phyloP scores from a whole-genome alignment of 352 stramenopile species.

The Pseudoperonospora humuli region DNA sequence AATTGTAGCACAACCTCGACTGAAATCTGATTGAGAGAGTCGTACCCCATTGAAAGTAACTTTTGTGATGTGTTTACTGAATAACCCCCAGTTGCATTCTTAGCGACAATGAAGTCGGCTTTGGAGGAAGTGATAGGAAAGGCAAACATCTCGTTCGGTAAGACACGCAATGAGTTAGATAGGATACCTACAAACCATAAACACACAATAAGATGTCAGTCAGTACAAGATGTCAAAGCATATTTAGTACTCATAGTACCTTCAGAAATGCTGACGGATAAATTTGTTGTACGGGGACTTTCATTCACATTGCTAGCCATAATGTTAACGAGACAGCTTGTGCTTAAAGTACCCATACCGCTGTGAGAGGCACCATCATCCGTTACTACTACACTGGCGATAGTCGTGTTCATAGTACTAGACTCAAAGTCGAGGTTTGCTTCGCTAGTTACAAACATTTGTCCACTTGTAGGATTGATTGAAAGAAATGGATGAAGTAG shows the following conservation, averaged over 20 bases:
- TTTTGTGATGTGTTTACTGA: slow-evolving; percentile 1
- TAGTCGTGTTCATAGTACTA: background rate
- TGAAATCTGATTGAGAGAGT: slow-evolving; percentile 3
- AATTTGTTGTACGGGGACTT: slow-evolving; percentile 7
- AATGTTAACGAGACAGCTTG: slow-evolving; percentile 19
- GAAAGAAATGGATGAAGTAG: slow-evolving; percentile 24
- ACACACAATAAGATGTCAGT: background rate
- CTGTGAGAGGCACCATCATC: slow-evolving; percentile 30
- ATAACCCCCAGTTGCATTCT: slow-evolving; percentile 7
- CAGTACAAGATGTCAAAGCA: background rate
- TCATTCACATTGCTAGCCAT: slow-evolving; percentile 21
- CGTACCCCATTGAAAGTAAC: slow-evolving; percentile 16
- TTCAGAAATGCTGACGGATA: slow-evolving; percentile 13
- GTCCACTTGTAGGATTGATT: slow-evolving; percentile 13
- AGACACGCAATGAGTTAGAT: slow-evolving; percentile 2
- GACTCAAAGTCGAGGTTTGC: slow-evolving; percentile 27
- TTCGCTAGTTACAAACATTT: slow-evolving; percentile 18
- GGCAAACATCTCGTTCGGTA: slow-evolving; percentile 7
- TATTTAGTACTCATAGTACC: slow-evolving; percentile 4
- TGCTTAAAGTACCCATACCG: slow-evolving; percentile 15
- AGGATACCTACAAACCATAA: slow-evolving; percentile 6
- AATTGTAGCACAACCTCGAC: slow-evolving; percentile 16
- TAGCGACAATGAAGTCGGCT: slow-evolving; percentile 11
- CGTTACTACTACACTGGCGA: slow-evolving; percentile 14
- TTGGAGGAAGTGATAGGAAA: slow-evolving; percentile 15